Evolutionary conservation across 768 basidiomycete genomes (phyloP).

Genomic region (Fistulinella prunicolor): DNA sequence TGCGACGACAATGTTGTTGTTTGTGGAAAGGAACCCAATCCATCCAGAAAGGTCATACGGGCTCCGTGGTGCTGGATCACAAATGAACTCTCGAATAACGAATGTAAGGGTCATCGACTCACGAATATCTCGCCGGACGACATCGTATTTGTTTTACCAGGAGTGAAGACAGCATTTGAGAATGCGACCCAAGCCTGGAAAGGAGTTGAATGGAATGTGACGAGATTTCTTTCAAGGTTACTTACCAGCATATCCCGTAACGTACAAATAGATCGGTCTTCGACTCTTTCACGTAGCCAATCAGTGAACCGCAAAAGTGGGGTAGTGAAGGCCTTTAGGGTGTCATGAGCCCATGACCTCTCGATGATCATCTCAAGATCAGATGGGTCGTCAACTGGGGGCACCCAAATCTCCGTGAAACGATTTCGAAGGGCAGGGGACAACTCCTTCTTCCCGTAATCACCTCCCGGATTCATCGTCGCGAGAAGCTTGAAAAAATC

Average conservation of each 20-base stretch:
- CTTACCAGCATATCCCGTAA: conserved; percentile 87
- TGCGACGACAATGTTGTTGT: conserved; percentile 59
- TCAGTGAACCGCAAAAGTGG: conserved; percentile 72
- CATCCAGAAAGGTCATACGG: conserved; percentile 89
- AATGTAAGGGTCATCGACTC: conserved; percentile 26
- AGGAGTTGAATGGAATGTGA: conserved; percentile 3
- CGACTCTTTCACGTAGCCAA: conserved; percentile 68
- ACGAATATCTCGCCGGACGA: conserved; percentile 63
- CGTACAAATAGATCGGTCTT: conserved; percentile 65
- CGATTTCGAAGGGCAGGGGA: conserved; percentile 96
- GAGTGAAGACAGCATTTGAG: conserved; percentile 56
- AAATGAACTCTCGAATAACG: conserved; percentile 11
- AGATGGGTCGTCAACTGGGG: conserved; percentile 63
- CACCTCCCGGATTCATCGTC: conserved; percentile 99
- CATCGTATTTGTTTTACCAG: conserved; percentile 32
- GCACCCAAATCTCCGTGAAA: conserved; percentile 99
- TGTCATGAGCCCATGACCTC: conserved; percentile 59
- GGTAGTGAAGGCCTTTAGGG: conserved; percentile 53
- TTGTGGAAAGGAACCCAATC: conserved; percentile 76
- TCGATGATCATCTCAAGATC: conserved; percentile 81
- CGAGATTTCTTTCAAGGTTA: conserved; percentile 1
- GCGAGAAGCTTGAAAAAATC: conserved; percentile 84
- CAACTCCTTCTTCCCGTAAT: conserved; percentile 98
- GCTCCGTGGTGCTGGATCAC: conserved; percentile 80
- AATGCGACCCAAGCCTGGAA: conserved; percentile 90